Evolutionary conservation across 495 filamentous ascomycete genomes (phyloP), one percentile per base, ranked within the genome.

Genomic region (Filosporella fistucella): DNA sequence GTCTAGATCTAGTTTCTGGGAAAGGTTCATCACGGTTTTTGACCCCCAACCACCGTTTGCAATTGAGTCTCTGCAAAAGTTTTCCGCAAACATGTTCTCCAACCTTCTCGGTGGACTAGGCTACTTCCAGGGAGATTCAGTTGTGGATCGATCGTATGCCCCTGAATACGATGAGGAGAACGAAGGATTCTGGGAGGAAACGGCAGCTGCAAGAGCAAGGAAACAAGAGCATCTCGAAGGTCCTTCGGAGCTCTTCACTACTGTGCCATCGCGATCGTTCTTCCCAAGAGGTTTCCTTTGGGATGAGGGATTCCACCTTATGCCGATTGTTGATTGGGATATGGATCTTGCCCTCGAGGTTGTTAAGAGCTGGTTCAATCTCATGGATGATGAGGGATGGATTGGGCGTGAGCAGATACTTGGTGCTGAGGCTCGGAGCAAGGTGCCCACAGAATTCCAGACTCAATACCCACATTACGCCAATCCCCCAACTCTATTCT

Each of bases 361-460:
- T 48, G 82, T 97, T 45, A 88, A 86, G 69, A 94, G 86, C 64
- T 98, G 94, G 94, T 89, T 95, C 66, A 88, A 82, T 47, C 75
- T 95, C 4, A 94, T 96, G 76, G 93, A 98, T 57, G 89, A 93
- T 32, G 90, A 97, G 60, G 93, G 93, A 37, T 98, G 93, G 93
- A 97, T 98, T 67, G 88, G 80, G 4, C 86, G 93, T 32, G 93
- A 98, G 65, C 94, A 97, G 66, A 98, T 98, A 43, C 77, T 98
- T 8, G 93, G 93, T 38, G 64, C 75, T n/a, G 93, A 98, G 66
- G 93, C 93, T 29, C 82, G 93, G 37, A 95, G 86, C 70, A 98
- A 97, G 66, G 93, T 98, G 11, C 93, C 93, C 1, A 60, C 67
- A n/a, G 91, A 98, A 64, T 98, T 98, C 63, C 94, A 96, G 51